Base-by-base conservation (phyloP, 2,329 filamentous ascomycete genomes). In the Clonostachys sp. region DNA sequence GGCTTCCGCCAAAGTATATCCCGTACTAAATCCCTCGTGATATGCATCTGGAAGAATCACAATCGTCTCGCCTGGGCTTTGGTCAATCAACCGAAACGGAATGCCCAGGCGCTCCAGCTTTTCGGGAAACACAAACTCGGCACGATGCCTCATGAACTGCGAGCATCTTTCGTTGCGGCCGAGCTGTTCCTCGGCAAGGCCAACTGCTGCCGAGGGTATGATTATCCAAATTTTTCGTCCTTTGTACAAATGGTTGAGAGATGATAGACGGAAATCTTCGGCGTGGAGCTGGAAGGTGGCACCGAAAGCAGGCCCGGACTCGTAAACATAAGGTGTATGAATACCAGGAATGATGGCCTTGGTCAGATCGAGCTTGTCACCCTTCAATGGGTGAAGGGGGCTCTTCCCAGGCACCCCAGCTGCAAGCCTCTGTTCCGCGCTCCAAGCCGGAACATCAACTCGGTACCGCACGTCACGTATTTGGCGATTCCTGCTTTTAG, bases 191-290 rank as follows among this genome's bases (percentile, higher is more conserved):
- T 69, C 66, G 8, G 65, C 64, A 30, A 61, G 34, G 39, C 64
- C 58, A 33, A 69, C 61, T 14, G 61, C 62, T 1, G 63, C 66
- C 16, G 64, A 61, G 5, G 66, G 66, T 1, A 68, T 56, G 20
- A 68, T 63, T 12, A 69, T 59, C 66, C 66, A 69, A 14, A 69
- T 69, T 52, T 69, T 69, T 49, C 66, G 63, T 4, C 66, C 66
- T 44, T 61, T 62, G 55, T 69, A 69, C 4, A 69, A 54, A 35
- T 69, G 66, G 41, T 69, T 69, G 3, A 69, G 55, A 1, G 66
- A 69, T 6, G 65, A 60, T 10, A 69, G 57, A 9, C 66, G 62
- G 34, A 65, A 69, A 42, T 69, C 66, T 46, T 69, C 66, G n/a
- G 66, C 66, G 34, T 69, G 66, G 16, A 69, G 62, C 49, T 69